These are phyloP conservation scores for Carex littledalei DNA, from an alignment of 176 grass and related monocot genomes.

Conservation along the genomic window DNA sequence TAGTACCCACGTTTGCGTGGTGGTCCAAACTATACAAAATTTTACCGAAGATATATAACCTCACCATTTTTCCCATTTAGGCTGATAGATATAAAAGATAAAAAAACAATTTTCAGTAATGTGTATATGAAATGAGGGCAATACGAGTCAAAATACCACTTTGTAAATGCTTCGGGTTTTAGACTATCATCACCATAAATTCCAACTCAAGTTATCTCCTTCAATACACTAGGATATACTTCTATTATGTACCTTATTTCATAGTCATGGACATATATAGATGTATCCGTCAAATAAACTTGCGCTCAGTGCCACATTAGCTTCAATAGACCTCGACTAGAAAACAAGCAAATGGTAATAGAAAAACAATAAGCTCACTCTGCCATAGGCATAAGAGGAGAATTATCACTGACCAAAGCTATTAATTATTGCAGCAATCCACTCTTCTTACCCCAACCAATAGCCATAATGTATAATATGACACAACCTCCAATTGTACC, in stretches of 20 bases:
- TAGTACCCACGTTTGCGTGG: no score
- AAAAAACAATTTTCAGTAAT: background rate
- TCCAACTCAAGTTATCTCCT: background rate
- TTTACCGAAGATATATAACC: background rate
- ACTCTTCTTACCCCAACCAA: constrained; percentile 71
- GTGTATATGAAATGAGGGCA: background rate
- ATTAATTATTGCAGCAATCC: constrained; percentile 49
- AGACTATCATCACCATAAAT: background rate
- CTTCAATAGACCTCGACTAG: background rate
- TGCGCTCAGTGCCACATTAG: background rate
- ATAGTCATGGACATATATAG: background rate
- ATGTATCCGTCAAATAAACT: background rate
- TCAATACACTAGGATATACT: background rate
- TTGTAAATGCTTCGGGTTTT: background rate
- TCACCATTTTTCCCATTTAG: background rate
- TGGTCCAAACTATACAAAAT: background rate
- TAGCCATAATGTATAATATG: constrained; percentile 52
- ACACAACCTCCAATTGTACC: constrained; percentile 61
- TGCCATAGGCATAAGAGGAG: background rate
- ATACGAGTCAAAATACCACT: background rate
- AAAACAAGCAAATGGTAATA: background rate
- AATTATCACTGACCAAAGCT: background rate
- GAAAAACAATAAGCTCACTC: background rate
- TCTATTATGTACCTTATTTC: background rate
- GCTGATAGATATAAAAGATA: background rate